phyloP scores from a whole-genome alignment of 179 eudicot species.

The Vitellaria paradoxa region DNA sequence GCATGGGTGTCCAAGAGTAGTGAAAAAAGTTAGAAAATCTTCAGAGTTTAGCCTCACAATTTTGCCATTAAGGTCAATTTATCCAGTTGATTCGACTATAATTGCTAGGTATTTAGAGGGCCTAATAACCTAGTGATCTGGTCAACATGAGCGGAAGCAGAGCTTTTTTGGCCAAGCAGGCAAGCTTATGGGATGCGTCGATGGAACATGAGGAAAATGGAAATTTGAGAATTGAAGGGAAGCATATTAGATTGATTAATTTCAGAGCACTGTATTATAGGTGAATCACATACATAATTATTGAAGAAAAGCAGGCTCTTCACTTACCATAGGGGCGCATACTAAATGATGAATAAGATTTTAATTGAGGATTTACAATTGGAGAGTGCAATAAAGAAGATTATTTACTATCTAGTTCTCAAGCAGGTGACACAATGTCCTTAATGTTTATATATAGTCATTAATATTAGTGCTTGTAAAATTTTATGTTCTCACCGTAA shows the following conservation, averaged over 20 bases:
- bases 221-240: conserved; percentile 42
- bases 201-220: conserved; percentile 58
- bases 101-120: conserved; percentile 25
- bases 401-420: too few relatives aligned
- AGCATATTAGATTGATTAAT: conserved; percentile 51
- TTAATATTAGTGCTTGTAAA: too few relatives aligned
- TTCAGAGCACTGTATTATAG: conserved; percentile 2
- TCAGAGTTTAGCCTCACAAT: conserved; percentile 30
- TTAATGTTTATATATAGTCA: too few relatives aligned
- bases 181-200: conserved; percentile 55
- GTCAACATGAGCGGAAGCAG: conserved; percentile 31
- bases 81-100: conserved; percentile 45
- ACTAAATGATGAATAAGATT: too few relatives aligned
- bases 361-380: too few relatives aligned
- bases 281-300: too few relatives aligned
- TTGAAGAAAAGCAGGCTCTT: too few relatives aligned
- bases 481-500: too few relatives aligned
- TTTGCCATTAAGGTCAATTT: conserved; percentile 40
- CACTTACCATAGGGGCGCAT: too few relatives aligned
- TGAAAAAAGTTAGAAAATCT: conserved; percentile 3
- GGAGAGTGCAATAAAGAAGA: too few relatives aligned
- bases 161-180: conserved; percentile 21
- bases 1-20: conserved; percentile 58
- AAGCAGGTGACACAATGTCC: too few relatives aligned
- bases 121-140: conserved; percentile 15